These are phyloP conservation scores for Arachis hypogaea DNA, from an alignment of 306 rosid genomes.

Conservation along the genomic window DNA sequence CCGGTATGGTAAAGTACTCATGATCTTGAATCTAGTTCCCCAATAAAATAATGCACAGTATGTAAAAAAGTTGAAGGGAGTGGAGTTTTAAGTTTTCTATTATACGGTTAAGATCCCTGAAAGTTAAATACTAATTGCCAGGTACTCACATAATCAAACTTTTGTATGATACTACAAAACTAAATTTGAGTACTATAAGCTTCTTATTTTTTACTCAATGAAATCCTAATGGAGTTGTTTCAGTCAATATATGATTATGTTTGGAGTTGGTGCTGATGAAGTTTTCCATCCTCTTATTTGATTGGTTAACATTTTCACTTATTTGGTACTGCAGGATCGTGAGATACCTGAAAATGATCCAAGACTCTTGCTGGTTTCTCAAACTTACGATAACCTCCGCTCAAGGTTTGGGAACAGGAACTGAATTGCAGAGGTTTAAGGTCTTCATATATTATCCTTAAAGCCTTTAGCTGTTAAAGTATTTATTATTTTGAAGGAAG, in stretches of 20 bases:
- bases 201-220: background rate
- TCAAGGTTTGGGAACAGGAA: conserved; percentile 45
- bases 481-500: conserved; percentile 13
- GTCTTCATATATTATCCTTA: conserved; percentile 23
- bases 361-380: conserved; percentile 61
- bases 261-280: conserved; percentile 6
- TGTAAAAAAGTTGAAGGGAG: too few relatives aligned
- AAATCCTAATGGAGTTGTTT: background rate
- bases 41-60: too few relatives aligned
- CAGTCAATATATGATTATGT: background rate
- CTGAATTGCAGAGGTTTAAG: conserved; percentile 9
- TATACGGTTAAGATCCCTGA: too few relatives aligned
- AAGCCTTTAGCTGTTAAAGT: conserved; percentile 29
- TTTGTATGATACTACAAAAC: too few relatives aligned
- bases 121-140: too few relatives aligned
- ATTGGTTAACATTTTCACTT: background rate
- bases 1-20: too few relatives aligned
- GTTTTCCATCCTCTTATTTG: background rate
- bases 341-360: conserved; percentile 87
- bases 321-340: conserved; percentile 57
- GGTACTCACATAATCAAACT: too few relatives aligned
- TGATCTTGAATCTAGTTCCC: too few relatives aligned
- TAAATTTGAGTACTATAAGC: too few relatives aligned
- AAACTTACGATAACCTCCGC: conserved; percentile 44
- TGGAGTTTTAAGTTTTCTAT: too few relatives aligned